A percentile compares a stretch with the other conserved stretches of the same genome.
Conservation (phyloP, 345 rosid genomes). For the Sisymbrium irio region DNA sequence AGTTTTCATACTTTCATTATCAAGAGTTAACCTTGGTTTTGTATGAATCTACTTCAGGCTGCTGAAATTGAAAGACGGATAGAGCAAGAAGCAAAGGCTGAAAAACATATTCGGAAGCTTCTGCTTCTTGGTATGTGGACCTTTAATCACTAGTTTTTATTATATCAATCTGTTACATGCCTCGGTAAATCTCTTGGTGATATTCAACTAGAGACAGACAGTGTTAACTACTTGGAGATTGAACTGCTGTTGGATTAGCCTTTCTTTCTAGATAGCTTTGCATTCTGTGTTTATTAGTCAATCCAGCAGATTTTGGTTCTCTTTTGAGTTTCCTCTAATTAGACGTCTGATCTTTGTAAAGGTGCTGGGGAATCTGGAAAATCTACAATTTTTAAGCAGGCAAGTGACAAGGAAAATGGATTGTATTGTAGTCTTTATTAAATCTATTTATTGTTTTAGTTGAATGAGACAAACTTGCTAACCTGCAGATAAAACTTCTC, state of each 20-base stretch:
- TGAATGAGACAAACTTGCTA: background rate
- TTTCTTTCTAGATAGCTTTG: background rate
- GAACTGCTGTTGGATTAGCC: background rate
- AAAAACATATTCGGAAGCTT: constrained; percentile 90
- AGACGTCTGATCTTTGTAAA: constrained; percentile 25
- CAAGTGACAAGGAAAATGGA: constrained; percentile 23
- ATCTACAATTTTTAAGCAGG: constrained; percentile 99
- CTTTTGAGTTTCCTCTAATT: background rate
- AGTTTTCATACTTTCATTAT: background rate
- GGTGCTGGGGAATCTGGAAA: constrained; percentile 99
- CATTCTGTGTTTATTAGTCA: background rate
- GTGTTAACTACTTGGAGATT: background rate
- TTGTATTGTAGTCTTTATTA: background rate
- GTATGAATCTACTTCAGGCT: constrained; percentile 47
- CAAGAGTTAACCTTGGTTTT: constrained; percentile 1
- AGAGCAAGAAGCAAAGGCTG: constrained; percentile 92
- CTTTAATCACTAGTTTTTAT: constrained; percentile 10
- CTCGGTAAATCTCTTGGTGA: background rate
- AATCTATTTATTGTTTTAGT: background rate
- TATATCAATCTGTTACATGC: background rate
- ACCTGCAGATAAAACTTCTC: constrained; percentile 80
- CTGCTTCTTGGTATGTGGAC: constrained; percentile 71
- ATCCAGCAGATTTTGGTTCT: background rate
- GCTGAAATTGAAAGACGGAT: constrained; percentile 94
- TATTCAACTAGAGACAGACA: background rate